Evolutionary conservation across 371 early-diverging fungal species (phyloP).

Genomic region (Paraphysoderma sedebokerense): DNA sequence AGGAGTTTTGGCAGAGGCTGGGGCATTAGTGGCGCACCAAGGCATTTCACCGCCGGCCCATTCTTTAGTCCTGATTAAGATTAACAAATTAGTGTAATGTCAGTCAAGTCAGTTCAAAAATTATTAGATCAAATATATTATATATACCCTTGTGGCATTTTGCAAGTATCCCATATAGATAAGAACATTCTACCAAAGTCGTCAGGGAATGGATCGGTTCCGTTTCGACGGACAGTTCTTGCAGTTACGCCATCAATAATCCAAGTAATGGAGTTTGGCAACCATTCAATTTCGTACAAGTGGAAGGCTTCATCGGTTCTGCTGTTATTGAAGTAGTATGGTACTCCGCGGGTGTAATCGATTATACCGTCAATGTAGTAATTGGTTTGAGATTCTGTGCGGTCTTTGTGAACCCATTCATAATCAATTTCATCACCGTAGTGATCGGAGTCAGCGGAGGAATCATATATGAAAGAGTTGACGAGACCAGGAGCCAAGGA

Average conservation of each 20-base stretch:
- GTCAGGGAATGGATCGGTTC: no score
- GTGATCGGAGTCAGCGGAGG: background rate
- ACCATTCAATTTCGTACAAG: background rate
- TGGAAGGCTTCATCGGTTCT: background rate
- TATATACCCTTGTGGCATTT: no score
- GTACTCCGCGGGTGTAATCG: background rate
- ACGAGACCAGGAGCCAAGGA: background rate
- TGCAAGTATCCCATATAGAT: no score
- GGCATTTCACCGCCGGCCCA: background rate
- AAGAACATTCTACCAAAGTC: no score
- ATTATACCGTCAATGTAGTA: background rate
- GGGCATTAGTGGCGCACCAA: slow-evolving; percentile 1
- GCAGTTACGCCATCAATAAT: no score
- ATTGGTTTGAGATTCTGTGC: slow-evolving; percentile 1
- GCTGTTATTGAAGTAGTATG: background rate
- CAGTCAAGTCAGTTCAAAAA: no score
- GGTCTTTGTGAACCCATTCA: background rate
- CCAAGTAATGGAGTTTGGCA: no score
- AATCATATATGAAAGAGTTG: background rate
- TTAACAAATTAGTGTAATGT: no score
- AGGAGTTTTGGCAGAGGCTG: background rate
- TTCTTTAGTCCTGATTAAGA: background rate
- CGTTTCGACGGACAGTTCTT: no score
- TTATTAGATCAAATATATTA: no score
- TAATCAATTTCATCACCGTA: slow-evolving; percentile 2